phyloP scores from a whole-genome alignment of 192 early-diverging fungal genomes.

The Dissophora globulifera region DNA sequence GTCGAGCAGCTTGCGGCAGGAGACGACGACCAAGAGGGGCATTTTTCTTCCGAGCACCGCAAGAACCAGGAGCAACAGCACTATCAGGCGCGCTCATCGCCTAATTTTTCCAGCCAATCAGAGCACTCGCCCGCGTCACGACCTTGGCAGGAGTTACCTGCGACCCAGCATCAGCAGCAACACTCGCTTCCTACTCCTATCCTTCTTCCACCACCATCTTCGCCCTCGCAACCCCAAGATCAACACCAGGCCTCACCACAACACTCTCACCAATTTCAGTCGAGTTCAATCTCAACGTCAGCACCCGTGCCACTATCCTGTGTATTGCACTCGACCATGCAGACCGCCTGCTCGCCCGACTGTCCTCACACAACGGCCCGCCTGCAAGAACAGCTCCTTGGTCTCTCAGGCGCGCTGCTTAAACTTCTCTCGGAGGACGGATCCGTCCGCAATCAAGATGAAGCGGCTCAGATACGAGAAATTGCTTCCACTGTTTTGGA shows the following conservation, averaged over 20 bases:
- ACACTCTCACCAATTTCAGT: too few species aligned
- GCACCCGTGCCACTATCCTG: neutral
- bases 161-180: neutral
- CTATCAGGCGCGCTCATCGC: neutral
- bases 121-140: neutral
- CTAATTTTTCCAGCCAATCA: conserved; percentile 12
- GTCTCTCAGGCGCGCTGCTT: conserved; percentile 2
- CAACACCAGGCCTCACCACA: too few species aligned
- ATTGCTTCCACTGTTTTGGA: neutral
- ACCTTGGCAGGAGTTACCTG: neutral
- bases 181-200: too few species aligned
- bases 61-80: neutral
- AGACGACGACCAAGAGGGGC: neutral
- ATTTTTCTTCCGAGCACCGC: too few species aligned
- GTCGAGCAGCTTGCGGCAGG: too few species aligned
- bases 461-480: neutral
- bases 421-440: neutral
- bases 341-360: conserved; percentile 4
- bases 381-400: neutral
- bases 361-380: neutral
- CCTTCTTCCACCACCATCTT: too few species aligned
- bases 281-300: too few species aligned
- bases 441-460: neutral
- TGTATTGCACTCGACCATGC: too few species aligned
- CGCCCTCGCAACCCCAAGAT: too few species aligned